These are phyloP conservation scores for Pyrenula massariospora DNA, from an alignment of 495 filamentous ascomycete species.

Conservation along the genomic window DNA sequence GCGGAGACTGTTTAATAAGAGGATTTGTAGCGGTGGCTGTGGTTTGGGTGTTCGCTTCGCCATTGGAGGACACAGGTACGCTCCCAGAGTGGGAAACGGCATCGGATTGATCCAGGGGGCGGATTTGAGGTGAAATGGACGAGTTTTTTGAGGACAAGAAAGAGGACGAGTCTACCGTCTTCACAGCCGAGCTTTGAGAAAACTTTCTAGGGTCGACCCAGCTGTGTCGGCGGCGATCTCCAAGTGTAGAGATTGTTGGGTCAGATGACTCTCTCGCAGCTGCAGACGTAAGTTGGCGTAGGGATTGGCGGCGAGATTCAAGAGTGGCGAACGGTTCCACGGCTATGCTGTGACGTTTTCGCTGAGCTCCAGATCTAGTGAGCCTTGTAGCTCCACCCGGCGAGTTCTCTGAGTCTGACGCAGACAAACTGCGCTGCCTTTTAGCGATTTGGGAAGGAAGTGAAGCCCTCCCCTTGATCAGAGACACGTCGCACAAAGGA, in stretches of 20 bases:
- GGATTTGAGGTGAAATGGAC: too few species aligned
- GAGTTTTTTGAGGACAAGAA: too few species aligned
- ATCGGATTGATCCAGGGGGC: too few species aligned
- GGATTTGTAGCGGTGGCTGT: too few species aligned
- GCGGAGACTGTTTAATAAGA: too few species aligned
- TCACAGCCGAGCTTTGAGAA: background rate
- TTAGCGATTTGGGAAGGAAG: background rate
- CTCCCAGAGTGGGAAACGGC: too few species aligned
- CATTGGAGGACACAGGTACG: too few species aligned
- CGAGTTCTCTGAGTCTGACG: background rate
- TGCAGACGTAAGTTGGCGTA: background rate
- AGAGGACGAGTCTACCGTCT: background rate
- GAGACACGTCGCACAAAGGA: background rate
- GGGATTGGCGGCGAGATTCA: background rate
- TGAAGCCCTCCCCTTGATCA: background rate
- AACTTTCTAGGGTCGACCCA: background rate
- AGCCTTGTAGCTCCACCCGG: background rate
- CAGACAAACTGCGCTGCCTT: background rate
- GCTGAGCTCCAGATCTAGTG: background rate
- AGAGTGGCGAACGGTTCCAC: background rate
- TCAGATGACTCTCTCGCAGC: background rate
- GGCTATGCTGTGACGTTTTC: background rate
- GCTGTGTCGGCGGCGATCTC: background rate
- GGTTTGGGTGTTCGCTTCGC: too few species aligned
- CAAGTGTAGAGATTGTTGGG: background rate